Percentiles rank a stretch among this genome's conserved stretches.
These are phyloP conservation scores for Aristolochia californica DNA, from an alignment of 164 flowering plant genomes.

Conservation along the genomic window DNA sequence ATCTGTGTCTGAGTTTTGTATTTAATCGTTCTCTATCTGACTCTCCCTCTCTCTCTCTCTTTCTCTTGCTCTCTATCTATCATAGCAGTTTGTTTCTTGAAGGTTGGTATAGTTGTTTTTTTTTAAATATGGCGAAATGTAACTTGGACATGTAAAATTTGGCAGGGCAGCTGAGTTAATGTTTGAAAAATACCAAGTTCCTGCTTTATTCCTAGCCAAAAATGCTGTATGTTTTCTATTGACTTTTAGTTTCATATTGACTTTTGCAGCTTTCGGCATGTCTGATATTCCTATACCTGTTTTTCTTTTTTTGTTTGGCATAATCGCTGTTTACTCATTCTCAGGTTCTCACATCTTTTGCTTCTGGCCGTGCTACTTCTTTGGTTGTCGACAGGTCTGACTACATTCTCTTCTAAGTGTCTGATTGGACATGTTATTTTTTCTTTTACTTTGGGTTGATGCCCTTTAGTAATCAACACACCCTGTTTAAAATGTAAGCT, in stretches of 20 bases:
- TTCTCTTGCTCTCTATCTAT: background rate
- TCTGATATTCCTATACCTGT: background rate
- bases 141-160: background rate
- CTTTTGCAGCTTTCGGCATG: background rate
- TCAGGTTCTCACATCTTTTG: constrained; percentile 96
- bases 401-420: too few relatives aligned
- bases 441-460: too few relatives aligned
- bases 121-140: background rate
- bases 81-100: too few relatives aligned
- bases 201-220: constrained; percentile 93
- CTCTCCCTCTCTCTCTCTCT: constrained; percentile 2
- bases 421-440: too few relatives aligned
- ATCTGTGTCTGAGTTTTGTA: background rate
- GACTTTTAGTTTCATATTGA: background rate
- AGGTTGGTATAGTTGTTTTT: too few relatives aligned
- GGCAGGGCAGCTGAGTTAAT: constrained; percentile 91
- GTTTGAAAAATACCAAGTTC: constrained; percentile 96
- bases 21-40: background rate
- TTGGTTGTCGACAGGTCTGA: constrained; percentile 87
- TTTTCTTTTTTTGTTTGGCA: background rate
- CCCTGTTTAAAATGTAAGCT: too few relatives aligned
- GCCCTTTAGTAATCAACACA: too few relatives aligned
- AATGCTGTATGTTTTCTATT: constrained; percentile 64
- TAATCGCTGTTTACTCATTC: constrained; percentile 1
- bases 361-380: constrained; percentile 95